These are phyloP conservation scores for Willaertia magna DNA, from an alignment of 208 protist genomes.

Conservation along the genomic window DNA sequence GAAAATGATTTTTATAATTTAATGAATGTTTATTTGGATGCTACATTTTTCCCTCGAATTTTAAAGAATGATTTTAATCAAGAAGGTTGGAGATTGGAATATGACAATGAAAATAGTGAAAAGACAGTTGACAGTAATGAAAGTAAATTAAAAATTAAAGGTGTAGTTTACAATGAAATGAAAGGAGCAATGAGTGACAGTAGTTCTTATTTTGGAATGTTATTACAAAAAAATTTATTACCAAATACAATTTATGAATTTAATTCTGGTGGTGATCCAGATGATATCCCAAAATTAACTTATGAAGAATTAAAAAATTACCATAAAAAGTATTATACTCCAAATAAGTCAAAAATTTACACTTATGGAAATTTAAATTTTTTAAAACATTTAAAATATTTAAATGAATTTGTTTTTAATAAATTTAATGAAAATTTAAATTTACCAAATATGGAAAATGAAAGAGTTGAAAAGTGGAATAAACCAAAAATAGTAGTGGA, in stretches of 20 bases:
- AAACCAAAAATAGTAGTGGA: not conserved
- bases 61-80: slow-evolving; percentile 55
- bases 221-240: slow-evolving; percentile 53
- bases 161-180: slow-evolving; percentile 85
- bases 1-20: slow-evolving; percentile 37
- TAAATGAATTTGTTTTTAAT: not conserved
- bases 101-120: slow-evolving; percentile 31
- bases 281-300: slow-evolving; percentile 59
- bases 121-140: not conserved
- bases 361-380: slow-evolving; percentile 8
- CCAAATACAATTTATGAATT: slow-evolving; percentile 68
- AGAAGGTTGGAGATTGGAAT: slow-evolving; percentile 72
- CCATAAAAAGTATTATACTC: slow-evolving; percentile 68
- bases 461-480: not conserved
- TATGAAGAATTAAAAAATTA: slow-evolving; percentile 68
- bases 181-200: slow-evolving; percentile 70
- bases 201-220: slow-evolving; percentile 45
- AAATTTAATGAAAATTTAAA: not conserved
- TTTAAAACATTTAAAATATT: not conserved
- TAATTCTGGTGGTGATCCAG: slow-evolving; percentile 68
- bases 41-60: not conserved
- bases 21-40: slow-evolving; percentile 38
- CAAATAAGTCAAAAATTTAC: slow-evolving; percentile 45
- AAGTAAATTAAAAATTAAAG: slow-evolving; percentile 42
- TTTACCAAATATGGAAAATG: not conserved